Evolutionary conservation across 495 filamentous ascomycete species (phyloP).

Genomic region (Xylaria longipes): DNA sequence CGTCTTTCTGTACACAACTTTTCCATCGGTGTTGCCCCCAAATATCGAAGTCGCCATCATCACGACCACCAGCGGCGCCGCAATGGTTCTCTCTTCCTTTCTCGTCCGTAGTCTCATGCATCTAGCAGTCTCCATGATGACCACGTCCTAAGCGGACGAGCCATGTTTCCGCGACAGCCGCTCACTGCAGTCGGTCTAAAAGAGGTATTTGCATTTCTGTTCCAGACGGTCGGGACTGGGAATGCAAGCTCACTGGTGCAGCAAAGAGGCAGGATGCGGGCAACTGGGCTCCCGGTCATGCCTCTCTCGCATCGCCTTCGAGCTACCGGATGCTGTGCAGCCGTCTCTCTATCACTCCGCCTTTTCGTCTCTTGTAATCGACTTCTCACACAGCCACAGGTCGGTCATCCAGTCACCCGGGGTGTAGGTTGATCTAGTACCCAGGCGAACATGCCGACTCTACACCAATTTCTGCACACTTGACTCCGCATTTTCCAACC

Average conservation of each 20-base stretch:
- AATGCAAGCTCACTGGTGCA: constrained; percentile 21
- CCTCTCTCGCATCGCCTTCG: neutral
- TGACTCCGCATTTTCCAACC: constrained; percentile 15
- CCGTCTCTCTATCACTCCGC: constrained; percentile 6
- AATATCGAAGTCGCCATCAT: neutral
- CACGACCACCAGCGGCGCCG: neutral
- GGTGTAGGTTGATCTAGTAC: constrained; percentile 1
- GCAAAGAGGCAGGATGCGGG: neutral
- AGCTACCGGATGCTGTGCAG: neutral
- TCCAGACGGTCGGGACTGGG: constrained; percentile 24
- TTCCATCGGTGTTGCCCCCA: neutral
- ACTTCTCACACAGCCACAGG: constrained; percentile 15
- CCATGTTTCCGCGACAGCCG: constrained; percentile 21
- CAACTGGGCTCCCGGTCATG: constrained; percentile 6
- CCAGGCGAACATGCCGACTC: neutral
- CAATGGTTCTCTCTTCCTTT: constrained; percentile 12
- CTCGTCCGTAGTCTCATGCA: constrained; percentile 17
- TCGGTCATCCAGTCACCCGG: neutral
- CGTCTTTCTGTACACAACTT: neutral
- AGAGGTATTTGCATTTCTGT: constrained; percentile 20
- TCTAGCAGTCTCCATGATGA: neutral
- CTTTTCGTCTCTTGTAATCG: constrained; percentile 9
- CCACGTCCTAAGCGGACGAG: constrained; percentile 7
- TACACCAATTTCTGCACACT: neutral
- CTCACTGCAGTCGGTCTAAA: constrained; percentile 1